A percentile compares a stretch with the other conserved stretches of the same genome.
phyloP scores from a whole-genome alignment of 805 yeast genomes.

The Kodamaea jinghongensis region DNA sequence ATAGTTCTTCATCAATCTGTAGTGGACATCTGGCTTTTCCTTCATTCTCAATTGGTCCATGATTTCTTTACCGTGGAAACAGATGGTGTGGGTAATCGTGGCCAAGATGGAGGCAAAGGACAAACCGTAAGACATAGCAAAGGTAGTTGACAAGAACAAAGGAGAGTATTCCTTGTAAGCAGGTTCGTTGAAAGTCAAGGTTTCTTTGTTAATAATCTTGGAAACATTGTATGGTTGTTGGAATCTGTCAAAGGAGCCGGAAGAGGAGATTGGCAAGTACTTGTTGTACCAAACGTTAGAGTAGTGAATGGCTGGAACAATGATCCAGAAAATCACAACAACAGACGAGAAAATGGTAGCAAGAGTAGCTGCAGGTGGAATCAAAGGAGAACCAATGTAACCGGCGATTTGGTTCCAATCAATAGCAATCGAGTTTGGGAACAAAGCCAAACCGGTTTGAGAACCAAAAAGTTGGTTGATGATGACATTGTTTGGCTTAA shows the following conservation, averaged over 20 bases:
- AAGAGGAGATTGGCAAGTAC: constrained; percentile 20
- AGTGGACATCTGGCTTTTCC: constrained; percentile 19
- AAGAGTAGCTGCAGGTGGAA: constrained; percentile 17
- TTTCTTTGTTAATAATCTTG: constrained; percentile 15
- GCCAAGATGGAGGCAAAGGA: constrained; percentile 22
- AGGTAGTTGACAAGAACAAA: constrained; percentile 19
- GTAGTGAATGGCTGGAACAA: constrained; percentile 17
- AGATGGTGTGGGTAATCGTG: constrained; percentile 16
- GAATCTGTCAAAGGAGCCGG: constrained; percentile 19
- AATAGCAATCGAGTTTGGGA: constrained; percentile 26
- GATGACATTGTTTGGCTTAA: constrained; percentile 53
- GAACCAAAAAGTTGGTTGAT: constrained; percentile 30
- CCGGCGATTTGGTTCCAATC: constrained; percentile 28
- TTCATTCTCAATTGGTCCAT: constrained; percentile 13
- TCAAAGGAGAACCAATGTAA: constrained; percentile 18
- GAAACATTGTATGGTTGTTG: constrained; percentile 18
- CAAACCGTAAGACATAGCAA: constrained; percentile 19
- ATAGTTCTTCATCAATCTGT: constrained; percentile 18
- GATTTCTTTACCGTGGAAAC: constrained; percentile 21
- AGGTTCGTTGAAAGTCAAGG: constrained; percentile 14
- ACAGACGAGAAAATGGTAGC: constrained; percentile 18
- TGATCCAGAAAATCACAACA: constrained; percentile 16
- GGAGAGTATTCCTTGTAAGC: constrained; percentile 19
- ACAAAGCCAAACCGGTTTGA: constrained; percentile 24
- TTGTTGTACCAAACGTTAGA: constrained; percentile 22